Base-by-base conservation (phyloP, 352 stramenopile genomes). In the Vaucheria bursata region DNA sequence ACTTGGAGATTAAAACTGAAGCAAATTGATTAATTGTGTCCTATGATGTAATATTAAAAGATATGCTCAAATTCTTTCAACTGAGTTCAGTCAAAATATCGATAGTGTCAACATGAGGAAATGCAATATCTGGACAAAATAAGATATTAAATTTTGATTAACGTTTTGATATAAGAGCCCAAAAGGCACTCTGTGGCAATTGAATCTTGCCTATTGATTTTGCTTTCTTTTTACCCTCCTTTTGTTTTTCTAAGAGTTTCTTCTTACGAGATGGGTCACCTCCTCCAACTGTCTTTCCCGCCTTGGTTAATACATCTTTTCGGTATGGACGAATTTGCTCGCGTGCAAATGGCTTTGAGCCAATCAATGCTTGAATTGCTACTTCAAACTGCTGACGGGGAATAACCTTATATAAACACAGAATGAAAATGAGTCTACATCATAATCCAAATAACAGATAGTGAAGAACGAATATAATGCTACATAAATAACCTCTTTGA, bases 191-290 rank as follows among this genome's bases (percentile, higher is more conserved):
- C 85, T 99, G 96, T 67, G 90, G 96, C 45, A 99, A 88, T 79
- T 94, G 88, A 1, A 99, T 95, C 77, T 96, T 97, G 3, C 94
- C 92, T 59, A 97, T 89, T 8, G 92, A 94, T 86, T 98, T 96
- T 86, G 97, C 94, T 73, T 92, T 91, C 75, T 96, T 95, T 88
- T 99, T 99, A 77, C 96, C 96, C 73, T 95, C 87, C 84, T 99
- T 99, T 85, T 99, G 96, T 87, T 98, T 98, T 79, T 98, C 95
- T 7, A 99, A 84, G 35, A 99, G 88, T 81, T 99, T 99, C 79
- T 97, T 97, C 85, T 99, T 99, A 67, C 96, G 87, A 65, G 93
- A 97, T 50, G 93, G 88, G 82, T 99, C 96, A 4, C 95, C 95
- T 33, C 95, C 95, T 53, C 95, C 95, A 12, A 99, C 95, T 0